Evolutionary conservation across 768 basidiomycete genomes (phyloP), one percentile per base, ranked within the genome.

Genomic region (Sporobolomyces roseus): DNA sequence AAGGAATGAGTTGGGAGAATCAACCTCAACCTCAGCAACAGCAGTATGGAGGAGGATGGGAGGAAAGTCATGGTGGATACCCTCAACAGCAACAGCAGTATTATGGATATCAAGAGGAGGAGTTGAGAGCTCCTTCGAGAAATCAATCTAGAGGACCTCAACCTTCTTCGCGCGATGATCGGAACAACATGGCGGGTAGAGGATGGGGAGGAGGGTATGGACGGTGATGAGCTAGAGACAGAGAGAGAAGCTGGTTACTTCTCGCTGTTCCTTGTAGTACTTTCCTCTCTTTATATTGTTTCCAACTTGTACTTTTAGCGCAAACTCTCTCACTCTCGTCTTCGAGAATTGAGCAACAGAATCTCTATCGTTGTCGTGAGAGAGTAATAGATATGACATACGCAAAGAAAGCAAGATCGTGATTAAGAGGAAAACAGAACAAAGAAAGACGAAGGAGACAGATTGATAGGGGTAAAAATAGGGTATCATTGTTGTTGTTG

Each of bases 61-160:
- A 67, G 38, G 66, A 67, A 60, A 56, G 63, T 32, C 27, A 49
- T 29, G 63, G 53, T n/a, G 21, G 29, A 30, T n/a, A n/a, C 52
- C 17, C 23, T 43, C 41, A 19, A 1, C 27, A 38, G 43, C 4
- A 27, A 32, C 50, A 41, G n/a, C n/a, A 12, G 30, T 23, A 51
- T 10, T 29, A 32, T 32, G 10, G 35, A 14, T 36, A 21, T 19
- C 23, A 23, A n/a, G 25, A 3, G 27, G 27, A 30, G n/a, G 50
- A 25, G 32, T 49, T 52, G 23, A 29, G 51, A 52, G 27, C 51
- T 29, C 51, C 51, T 29, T 30, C 53, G 32, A 9, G 53, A 35
- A 33, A 14, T 25, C 54, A 33, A 23, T 54, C 52, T 16, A 7
- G 52, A 32, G 52, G 52, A 36, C 52, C 52, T 25, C 29, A 14